Evolutionary conservation across 257 asterid genomes (phyloP), one percentile per base, ranked within the genome.

Genomic region (Solanum verrucosum): DNA sequence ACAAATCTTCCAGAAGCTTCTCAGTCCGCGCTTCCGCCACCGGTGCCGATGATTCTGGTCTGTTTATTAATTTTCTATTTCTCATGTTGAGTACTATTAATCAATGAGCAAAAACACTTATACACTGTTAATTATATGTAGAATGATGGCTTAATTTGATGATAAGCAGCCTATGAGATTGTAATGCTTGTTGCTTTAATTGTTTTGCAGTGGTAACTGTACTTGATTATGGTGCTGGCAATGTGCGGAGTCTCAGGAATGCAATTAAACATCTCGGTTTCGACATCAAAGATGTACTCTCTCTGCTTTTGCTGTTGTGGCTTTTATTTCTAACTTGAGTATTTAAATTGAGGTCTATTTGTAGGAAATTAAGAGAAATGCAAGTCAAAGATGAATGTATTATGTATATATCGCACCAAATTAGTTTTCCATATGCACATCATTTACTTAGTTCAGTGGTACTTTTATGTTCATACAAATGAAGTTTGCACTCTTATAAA

Each of bases 181-280:
- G 81, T 74, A 46, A 27, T 25, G 25, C 38, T 79, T 25, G 65
- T 14, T 78, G 14, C n/a, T 79, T 14, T n/a, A 4, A 44, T 79
- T 18, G 21, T 79, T 52, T 59, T 83, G 67, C 94, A 97, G 99
- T 91, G 91, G 97, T 97, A 74, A 96, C 99, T 73, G 88, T 96
- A 93, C 99, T 97, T 85, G 99, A 97, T 88, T 97, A 97, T 56
- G 99, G 99, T 86, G 99, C 99, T 71, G 99, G 99, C 89, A 97
- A 97, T 89, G 99, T 97, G 63, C 96, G 99, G 37, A 97, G 99
- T 90, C 82, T 97, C 74, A 90, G 98, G 83, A 97, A 97, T 89
- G 99, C 99, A 42, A 93, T 97, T 90, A 94, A 95, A 3, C 88
- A 74, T 73, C 95, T 97, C 33, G 99, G 99, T 77, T 97, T 90